These are phyloP conservation scores for Cucumis sativus DNA, from an alignment of 306 rosid species.

Conservation along the genomic window Cucumber_9930_V3 NC_026659.2:22555501-22556000, in stretches of 20 bases:
- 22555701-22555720: not conserved
- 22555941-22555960: not conserved
- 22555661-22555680: not conserved
- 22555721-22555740: not conserved
- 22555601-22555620: not conserved
- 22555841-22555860: not conserved
- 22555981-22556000: not conserved
- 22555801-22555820: not conserved
- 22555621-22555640: not conserved
- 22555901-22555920: not conserved
- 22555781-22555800: not conserved
- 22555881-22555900: not conserved
- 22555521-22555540: not conserved
- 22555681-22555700: not conserved
- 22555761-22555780: not conserved
- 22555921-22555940: not conserved
- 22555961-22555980: not conserved
- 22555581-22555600: not conserved
- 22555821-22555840: not conserved
- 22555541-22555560: not conserved
- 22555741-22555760: not conserved
- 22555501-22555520: not conserved
- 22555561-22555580: not conserved
- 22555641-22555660: not conserved
- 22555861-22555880: not conserved